A percentile compares a stretch with the other conserved stretches of the same genome.
phyloP scores from a whole-genome alignment of 2,329 filamentous ascomycete genomes.

The Catunica adiposa region DNA sequence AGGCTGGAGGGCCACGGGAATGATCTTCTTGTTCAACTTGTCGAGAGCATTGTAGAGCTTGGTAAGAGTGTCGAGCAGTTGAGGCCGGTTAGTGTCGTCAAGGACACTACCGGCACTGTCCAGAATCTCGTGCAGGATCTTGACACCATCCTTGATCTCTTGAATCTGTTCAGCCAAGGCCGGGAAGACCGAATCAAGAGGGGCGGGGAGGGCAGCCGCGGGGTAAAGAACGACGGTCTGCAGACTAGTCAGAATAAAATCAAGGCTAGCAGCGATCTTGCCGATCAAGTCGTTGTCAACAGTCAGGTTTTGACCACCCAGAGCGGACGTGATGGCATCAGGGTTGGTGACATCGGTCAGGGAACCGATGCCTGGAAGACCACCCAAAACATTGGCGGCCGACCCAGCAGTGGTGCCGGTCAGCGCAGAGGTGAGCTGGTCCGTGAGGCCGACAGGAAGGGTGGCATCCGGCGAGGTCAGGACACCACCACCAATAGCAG shows the following conservation, averaged over 20 bases:
- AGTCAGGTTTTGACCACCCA: too few relatives aligned
- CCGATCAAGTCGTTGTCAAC: neutral
- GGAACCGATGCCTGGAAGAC: conserved; percentile 3
- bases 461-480: neutral
- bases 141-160: conserved; percentile 1
- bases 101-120: neutral
- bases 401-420: neutral
- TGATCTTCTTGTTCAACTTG: neutral
- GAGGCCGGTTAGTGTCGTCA: neutral
- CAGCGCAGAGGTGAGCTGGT: neutral
- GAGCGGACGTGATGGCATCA: conserved; percentile 1
- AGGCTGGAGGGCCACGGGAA: conserved; percentile 1
- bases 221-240: conserved; percentile 1
- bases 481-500: neutral
- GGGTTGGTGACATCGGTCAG: neutral
- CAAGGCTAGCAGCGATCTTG: neutral
- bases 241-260: conserved; percentile 2
- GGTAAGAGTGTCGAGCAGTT: conserved; percentile 5
- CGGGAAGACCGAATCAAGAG: conserved; percentile 2
- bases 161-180: neutral
- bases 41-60: neutral
- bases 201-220: conserved; percentile 1
- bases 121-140: neutral
- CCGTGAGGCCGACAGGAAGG: neutral
- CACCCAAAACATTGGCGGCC: neutral